These are phyloP conservation scores for Microdochium nivale DNA, from an alignment of 2,329 filamentous ascomycete species.

Conservation along the genomic window DNA sequence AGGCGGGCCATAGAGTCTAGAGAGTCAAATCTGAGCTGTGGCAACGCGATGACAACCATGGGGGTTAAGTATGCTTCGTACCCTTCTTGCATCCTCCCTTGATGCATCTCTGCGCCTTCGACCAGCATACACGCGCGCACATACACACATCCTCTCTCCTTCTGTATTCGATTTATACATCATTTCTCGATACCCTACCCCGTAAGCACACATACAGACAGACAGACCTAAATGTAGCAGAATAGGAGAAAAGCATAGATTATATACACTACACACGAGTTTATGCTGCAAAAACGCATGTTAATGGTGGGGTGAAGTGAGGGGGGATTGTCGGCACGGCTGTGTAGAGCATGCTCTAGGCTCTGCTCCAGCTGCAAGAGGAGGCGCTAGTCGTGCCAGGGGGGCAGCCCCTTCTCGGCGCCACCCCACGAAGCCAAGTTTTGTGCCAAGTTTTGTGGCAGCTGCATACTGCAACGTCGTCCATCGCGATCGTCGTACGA, in stretches of 20 bases:
- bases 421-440: neutral
- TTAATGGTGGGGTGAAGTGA: too few relatives aligned
- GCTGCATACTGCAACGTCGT: neutral
- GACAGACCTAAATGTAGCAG: neutral
- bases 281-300: too few relatives aligned
- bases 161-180: neutral
- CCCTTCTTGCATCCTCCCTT: too few relatives aligned
- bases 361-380: too few relatives aligned
- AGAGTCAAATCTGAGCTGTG: too few relatives aligned
- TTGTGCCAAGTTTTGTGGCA: neutral
- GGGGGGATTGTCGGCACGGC: too few relatives aligned
- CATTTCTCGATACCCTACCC: neutral
- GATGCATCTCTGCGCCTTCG: neutral
- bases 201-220: neutral
- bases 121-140: neutral
- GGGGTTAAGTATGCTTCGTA: too few relatives aligned
- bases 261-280: too few relatives aligned
- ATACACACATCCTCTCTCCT: neutral
- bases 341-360: too few relatives aligned
- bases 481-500: neutral
- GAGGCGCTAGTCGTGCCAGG: neutral
- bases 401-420: neutral
- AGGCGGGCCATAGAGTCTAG: too few relatives aligned
- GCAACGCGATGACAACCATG: too few relatives aligned
- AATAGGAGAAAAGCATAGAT: neutral